Conservation (phyloP, 1,139 yeast genomes). For the Diutina siamensis region DNA sequence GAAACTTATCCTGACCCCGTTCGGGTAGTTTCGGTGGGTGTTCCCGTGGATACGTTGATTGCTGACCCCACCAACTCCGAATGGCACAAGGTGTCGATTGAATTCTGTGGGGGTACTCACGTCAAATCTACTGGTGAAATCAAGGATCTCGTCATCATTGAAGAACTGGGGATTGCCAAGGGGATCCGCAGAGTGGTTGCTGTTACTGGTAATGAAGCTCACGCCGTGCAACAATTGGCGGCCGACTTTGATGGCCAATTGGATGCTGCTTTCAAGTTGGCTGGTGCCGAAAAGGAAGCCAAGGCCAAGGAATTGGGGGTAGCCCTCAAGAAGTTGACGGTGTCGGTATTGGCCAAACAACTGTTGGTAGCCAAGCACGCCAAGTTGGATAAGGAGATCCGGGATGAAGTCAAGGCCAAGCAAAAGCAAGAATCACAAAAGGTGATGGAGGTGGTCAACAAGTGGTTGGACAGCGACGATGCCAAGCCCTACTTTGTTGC, state of each 20-base stretch:
- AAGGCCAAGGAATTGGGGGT: conserved; percentile 77
- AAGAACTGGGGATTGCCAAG: conserved; percentile 96
- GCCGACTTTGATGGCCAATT: conserved; percentile 54
- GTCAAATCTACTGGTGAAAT: conserved; percentile 88
- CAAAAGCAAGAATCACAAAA: conserved; percentile 83
- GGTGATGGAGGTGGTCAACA: conserved; percentile 68
- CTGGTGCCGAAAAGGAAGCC: conserved; percentile 65
- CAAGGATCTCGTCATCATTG: conserved; percentile 77
- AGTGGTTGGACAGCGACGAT: conserved; percentile 40
- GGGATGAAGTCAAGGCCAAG: conserved; percentile 76
- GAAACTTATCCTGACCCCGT: conserved; percentile 99
- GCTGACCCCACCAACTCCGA: conserved; percentile 55
- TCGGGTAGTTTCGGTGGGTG: conserved; percentile 93
- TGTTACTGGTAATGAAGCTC: conserved; percentile 86
- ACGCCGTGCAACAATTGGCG: conserved; percentile 79
- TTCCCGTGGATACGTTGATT: conserved; percentile 70
- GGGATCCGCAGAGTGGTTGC: conserved; percentile 98
- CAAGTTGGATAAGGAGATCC: conserved; percentile 72
- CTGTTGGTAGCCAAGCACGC: conserved; percentile 62
- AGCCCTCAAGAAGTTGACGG: conserved; percentile 65
- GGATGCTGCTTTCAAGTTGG: conserved; percentile 42
- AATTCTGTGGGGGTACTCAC: conserved; percentile 99
- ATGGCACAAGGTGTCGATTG: conserved; percentile 75
- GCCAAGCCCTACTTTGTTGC: conserved; percentile 42
- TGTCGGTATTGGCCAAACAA: conserved; percentile 75